phyloP scores from a whole-genome alignment of 164 flowering plant genomes.

The Nymphaea thermarum region DNA sequence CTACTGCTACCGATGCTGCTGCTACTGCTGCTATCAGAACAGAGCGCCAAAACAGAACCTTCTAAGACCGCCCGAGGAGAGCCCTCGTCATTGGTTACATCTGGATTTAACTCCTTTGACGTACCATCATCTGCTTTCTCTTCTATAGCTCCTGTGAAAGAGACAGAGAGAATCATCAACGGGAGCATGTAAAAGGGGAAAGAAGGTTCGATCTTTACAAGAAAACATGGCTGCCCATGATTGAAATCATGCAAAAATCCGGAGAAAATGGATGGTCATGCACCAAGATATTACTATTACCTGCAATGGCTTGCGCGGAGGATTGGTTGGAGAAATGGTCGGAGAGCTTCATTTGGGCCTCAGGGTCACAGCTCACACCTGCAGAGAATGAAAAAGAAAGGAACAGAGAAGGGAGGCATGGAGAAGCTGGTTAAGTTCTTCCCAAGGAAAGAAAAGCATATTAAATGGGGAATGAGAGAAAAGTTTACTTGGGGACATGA shows the following conservation, averaged over 20 bases:
- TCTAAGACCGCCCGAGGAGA: conserved; percentile 67
- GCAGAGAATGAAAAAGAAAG: not conserved
- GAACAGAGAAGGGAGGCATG: not conserved
- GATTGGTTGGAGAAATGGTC: not conserved
- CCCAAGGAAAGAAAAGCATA: not conserved
- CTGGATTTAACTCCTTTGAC: not conserved
- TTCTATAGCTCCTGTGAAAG: too few relatives aligned
- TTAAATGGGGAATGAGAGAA: not conserved
- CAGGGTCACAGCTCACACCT: not conserved
- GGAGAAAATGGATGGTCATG: not conserved
- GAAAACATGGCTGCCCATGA: not conserved
- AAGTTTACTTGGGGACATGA: not conserved
- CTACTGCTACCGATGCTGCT: conserved; percentile 16
- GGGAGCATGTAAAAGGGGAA: not conserved
- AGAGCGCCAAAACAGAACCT: conserved; percentile 22
- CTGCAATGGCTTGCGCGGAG: not conserved
- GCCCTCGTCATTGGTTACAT: not conserved
- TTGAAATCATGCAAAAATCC: not conserved
- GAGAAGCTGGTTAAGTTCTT: not conserved
- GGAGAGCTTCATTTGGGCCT: not conserved
- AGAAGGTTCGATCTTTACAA: not conserved
- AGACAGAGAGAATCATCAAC: not conserved
- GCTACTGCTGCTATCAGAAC: conserved; percentile 35
- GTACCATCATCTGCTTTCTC: not conserved
- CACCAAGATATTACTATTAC: not conserved